Conservation (phyloP, 108 stramenopile species). For the Pseudonitzschia pungens region DNA sequence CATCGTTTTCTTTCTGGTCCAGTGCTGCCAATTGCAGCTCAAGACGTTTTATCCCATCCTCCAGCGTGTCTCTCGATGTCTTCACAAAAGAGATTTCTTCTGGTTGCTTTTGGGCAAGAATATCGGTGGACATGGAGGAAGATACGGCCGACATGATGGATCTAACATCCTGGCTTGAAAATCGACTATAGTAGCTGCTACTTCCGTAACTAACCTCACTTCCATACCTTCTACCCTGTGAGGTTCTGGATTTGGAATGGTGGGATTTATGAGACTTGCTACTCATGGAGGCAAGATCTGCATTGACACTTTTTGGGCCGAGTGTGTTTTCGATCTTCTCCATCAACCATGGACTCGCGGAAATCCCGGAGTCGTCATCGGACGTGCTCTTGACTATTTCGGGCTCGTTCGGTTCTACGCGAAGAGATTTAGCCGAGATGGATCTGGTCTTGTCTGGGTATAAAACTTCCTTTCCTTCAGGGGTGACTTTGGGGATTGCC, state of each 20-base stretch:
- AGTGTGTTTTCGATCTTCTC: slow-evolving; percentile 78
- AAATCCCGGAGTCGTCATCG: slow-evolving; percentile 41
- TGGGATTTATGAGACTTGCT: slow-evolving; percentile 53
- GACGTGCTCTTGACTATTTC: background rate
- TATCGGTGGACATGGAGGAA: slow-evolving; percentile 16
- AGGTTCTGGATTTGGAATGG: background rate
- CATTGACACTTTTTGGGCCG: slow-evolving; percentile 67
- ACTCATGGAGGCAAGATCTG: slow-evolving; percentile 78
- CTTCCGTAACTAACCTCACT: slow-evolving; percentile 18
- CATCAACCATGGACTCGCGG: slow-evolving; percentile 65
- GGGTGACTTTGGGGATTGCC: slow-evolving; percentile 17
- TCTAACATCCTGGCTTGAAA: background rate
- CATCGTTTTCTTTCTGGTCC: slow-evolving; percentile 13
- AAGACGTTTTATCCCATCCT: slow-evolving; percentile 34
- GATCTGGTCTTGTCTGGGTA: background rate
- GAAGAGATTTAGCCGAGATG: background rate
- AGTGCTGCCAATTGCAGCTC: slow-evolving; percentile 39
- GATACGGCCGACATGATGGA: slow-evolving; percentile 14
- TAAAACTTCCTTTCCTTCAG: slow-evolving; percentile 19
- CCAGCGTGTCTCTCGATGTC: slow-evolving; percentile 18
- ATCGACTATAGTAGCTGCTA: slow-evolving; percentile 8
- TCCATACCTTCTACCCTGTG: background rate
- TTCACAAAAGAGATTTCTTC: slow-evolving; percentile 16
- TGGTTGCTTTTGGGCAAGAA: background rate
- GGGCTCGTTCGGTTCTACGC: background rate